A percentile compares a stretch with the other conserved stretches of the same genome.
These are phyloP conservation scores for Pyronema domesticum DNA, from an alignment of 495 filamentous ascomycete species.

Conservation along the genomic window DNA sequence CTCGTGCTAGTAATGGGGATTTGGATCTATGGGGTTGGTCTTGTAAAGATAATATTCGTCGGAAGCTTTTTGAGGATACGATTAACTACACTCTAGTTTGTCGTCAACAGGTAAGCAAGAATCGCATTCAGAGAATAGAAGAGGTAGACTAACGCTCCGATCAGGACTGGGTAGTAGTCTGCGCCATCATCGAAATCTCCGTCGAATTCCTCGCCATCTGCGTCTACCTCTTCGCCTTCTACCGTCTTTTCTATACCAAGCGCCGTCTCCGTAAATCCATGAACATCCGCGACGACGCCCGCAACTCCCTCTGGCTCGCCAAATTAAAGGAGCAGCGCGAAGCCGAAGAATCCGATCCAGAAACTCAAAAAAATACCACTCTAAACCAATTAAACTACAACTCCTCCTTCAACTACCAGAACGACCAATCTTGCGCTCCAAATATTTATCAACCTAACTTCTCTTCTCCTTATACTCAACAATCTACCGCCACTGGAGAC, in stretches of 20 bases:
- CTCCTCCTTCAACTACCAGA: conserved; percentile 3
- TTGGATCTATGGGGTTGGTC: conserved; percentile 96
- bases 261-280: conserved; percentile 85
- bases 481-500: not conserved
- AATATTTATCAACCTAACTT: conserved; percentile 15
- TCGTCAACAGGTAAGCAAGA: conserved; percentile 58
- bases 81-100: conserved; percentile 87
- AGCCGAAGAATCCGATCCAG: conserved; percentile 39
- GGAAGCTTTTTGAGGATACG: conserved; percentile 52
- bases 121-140: not conserved
- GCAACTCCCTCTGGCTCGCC: conserved; percentile 85
- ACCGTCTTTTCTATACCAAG: conserved; percentile 80
- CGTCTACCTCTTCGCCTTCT: conserved; percentile 88
- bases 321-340: conserved; percentile 83
- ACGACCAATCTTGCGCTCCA: not conserved
- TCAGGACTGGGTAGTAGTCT: conserved; percentile 89
- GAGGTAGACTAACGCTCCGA: not conserved
- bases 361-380: conserved; percentile 22
- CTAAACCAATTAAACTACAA: conserved; percentile 18
- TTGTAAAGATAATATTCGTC: conserved; percentile 70
- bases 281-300: conserved; percentile 83
- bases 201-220: conserved; percentile 79
- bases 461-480: conserved; percentile 9
- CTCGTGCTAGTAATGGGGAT: conserved; percentile 48
- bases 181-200: conserved; percentile 90